Percentiles rank a stretch among this genome's conserved stretches.
Conservation (phyloP, 2,329 filamentous ascomycete genomes). For the Colletotrichum sp. region DNA sequence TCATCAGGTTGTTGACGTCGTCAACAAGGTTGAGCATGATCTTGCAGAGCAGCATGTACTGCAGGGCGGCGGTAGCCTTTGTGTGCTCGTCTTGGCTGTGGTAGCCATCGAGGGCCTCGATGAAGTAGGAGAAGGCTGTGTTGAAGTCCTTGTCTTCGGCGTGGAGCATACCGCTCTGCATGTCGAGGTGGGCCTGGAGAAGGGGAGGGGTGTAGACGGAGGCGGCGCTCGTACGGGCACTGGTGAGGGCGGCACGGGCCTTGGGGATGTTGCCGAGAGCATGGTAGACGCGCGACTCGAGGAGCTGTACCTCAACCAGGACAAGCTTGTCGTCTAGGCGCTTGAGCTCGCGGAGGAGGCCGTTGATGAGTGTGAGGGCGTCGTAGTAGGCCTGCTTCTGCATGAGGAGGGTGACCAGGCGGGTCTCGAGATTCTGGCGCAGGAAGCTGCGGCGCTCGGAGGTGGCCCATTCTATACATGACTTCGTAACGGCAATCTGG, state of each 20-base stretch:
- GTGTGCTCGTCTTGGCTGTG: constrained; percentile 86
- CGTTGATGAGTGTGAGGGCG: constrained; percentile 94
- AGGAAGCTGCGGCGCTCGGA: constrained; percentile 94
- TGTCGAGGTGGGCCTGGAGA: constrained; percentile 94
- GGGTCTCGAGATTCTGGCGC: constrained; percentile 94
- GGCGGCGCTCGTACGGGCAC: constrained; percentile 91
- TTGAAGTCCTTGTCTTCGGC: constrained; percentile 99
- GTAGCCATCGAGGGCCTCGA: constrained; percentile 97
- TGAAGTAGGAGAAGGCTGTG: constrained; percentile 98
- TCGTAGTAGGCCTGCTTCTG: constrained; percentile 98
- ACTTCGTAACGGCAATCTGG: constrained; percentile 95
- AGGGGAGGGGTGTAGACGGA: constrained; percentile 97
- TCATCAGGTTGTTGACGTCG: constrained; percentile 94
- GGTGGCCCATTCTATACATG: constrained; percentile 99
- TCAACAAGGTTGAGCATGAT: constrained; percentile 98
- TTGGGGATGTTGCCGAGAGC: constrained; percentile 96
- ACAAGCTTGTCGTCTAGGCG: constrained; percentile 98
- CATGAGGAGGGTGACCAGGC: constrained; percentile 94
- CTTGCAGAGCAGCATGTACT: constrained; percentile 99
- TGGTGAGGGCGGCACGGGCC: constrained; percentile 91
- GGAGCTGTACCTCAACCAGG: constrained; percentile 94
- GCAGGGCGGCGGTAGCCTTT: constrained; percentile 94
- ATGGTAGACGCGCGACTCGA: constrained; percentile 97
- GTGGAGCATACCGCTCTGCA: constrained; percentile 99
- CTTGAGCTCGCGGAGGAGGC: constrained; percentile 94